These are phyloP conservation scores for Aspergillus pseudoglaucus DNA, from an alignment of 2,329 filamentous ascomycete species.

Conservation along the genomic window DNA sequence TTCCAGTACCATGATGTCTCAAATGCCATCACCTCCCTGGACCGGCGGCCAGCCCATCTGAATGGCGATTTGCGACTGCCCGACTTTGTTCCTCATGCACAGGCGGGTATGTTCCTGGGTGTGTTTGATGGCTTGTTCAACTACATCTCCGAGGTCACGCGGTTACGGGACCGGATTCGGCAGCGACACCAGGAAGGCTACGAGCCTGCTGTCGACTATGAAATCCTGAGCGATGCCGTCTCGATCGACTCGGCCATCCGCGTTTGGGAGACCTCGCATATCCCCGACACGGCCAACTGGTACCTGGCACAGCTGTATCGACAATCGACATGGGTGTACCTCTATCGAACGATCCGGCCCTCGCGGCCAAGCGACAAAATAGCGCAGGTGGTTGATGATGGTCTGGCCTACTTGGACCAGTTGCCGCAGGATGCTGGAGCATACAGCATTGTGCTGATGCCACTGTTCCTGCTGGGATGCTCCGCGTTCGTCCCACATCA, in stretches of 20 bases:
- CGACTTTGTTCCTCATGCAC: constrained; percentile 48
- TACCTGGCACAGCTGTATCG: constrained; percentile 54
- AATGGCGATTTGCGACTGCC: constrained; percentile 49
- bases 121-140: constrained; percentile 76
- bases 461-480: constrained; percentile 56
- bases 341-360: constrained; percentile 55
- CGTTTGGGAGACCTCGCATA: constrained; percentile 62
- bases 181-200: constrained; percentile 55
- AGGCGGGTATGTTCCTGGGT: constrained; percentile 61
- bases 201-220: constrained; percentile 67
- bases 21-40: constrained; percentile 51
- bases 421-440: constrained; percentile 50
- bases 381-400: constrained; percentile 52
- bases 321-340: constrained; percentile 58
- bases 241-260: constrained; percentile 69
- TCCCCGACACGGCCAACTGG: constrained; percentile 47
- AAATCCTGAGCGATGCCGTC: constrained; percentile 63
- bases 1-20: constrained; percentile 73
- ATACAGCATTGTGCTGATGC: constrained; percentile 55
- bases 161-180: constrained; percentile 68
- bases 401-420: constrained; percentile 50
- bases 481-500: constrained; percentile 53
- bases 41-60: constrained; percentile 48
- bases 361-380: constrained; percentile 52
- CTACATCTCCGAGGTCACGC: constrained; percentile 71